Conservation (phyloP, 208 protist genomes). For the Leishmania major region DNA sequence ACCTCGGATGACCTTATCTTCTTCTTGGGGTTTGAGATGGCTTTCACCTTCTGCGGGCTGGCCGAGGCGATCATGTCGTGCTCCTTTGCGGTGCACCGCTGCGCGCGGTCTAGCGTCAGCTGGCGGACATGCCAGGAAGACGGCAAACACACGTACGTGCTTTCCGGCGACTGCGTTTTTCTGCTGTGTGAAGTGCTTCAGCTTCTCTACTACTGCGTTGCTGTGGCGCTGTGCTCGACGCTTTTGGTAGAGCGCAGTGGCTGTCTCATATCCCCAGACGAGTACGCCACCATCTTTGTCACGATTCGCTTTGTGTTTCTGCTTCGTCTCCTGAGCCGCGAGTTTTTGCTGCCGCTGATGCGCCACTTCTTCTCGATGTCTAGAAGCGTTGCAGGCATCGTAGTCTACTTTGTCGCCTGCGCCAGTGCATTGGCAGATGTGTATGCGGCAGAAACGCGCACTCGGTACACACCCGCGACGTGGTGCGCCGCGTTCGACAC, state of each 20-base stretch:
- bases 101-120: conserved; percentile 28
- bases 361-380: conserved; percentile 29
- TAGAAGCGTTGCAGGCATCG: conserved; percentile 33
- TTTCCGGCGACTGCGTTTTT: conserved; percentile 62
- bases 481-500: conserved; percentile 56
- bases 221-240: conserved; percentile 48
- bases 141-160: conserved; percentile 30
- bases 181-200: conserved; percentile 62
- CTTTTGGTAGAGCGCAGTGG: conserved; percentile 45
- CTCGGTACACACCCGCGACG: conserved; percentile 22
- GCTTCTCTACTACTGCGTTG: conserved; percentile 67
- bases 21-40: conserved; percentile 68
- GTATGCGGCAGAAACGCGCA: conserved; percentile 22
- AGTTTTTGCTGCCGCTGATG: conserved; percentile 53
- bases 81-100: conserved; percentile 62
- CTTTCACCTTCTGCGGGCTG: conserved; percentile 56
- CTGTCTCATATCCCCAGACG: conserved; percentile 50
- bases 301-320: conserved; percentile 68
- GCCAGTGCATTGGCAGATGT: conserved; percentile 63
- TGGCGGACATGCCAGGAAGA: conserved; percentile 22
- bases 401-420: conserved; percentile 60
- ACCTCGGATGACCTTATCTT: conserved; percentile 45
- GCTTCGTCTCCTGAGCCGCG: conserved; percentile 59
- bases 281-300: conserved; percentile 68
- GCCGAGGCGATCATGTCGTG: conserved; percentile 44